These are phyloP conservation scores for Aspergillus neoniger DNA, from an alignment of 2,329 filamentous ascomycete genomes.

Conservation along the genomic window DNA sequence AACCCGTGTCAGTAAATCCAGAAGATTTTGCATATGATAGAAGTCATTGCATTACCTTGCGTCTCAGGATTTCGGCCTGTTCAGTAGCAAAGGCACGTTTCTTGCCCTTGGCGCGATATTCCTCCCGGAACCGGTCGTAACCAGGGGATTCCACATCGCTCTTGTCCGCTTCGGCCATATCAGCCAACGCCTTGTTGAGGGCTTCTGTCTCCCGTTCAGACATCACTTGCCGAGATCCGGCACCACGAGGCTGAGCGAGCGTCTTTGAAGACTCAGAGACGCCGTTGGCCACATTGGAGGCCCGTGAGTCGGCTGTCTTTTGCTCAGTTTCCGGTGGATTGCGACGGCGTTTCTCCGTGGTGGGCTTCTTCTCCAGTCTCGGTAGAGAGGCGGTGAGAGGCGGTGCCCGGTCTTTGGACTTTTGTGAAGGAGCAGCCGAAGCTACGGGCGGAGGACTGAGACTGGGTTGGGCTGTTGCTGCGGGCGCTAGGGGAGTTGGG, in stretches of 20 bases:
- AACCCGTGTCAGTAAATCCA: constrained; percentile 20
- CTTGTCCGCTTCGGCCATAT: constrained; percentile 58
- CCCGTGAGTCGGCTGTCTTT: constrained; percentile 21
- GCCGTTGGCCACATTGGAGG: constrained; percentile 29
- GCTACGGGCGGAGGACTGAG: constrained; percentile 24
- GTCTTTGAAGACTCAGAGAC: constrained; percentile 21
- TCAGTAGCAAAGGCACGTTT: constrained; percentile 72
- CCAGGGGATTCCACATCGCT: constrained; percentile 59
- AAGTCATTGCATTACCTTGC: constrained; percentile 56
- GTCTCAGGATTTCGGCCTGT: constrained; percentile 62
- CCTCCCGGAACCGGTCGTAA: constrained; percentile 55
- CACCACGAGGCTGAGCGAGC: constrained; percentile 27
- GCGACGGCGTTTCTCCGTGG: constrained; percentile 30
- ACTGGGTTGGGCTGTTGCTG: constrained; percentile 11
- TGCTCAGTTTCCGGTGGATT: constrained; percentile 24
- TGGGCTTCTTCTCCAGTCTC: constrained; percentile 32
- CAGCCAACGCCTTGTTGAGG: constrained; percentile 66
- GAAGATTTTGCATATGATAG: neutral
- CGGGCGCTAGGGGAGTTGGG: constrained; percentile 22
- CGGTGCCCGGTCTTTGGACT: constrained; percentile 28
- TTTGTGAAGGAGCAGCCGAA: constrained; percentile 23
- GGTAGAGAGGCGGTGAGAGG: constrained; percentile 29
- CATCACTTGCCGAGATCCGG: constrained; percentile 58
- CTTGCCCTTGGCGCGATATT: constrained; percentile 55
- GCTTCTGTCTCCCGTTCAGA: constrained; percentile 66